These are phyloP conservation scores for Acephala macrosclerotiorum DNA, from an alignment of 2,329 filamentous ascomycete genomes.

Conservation along the genomic window DNA sequence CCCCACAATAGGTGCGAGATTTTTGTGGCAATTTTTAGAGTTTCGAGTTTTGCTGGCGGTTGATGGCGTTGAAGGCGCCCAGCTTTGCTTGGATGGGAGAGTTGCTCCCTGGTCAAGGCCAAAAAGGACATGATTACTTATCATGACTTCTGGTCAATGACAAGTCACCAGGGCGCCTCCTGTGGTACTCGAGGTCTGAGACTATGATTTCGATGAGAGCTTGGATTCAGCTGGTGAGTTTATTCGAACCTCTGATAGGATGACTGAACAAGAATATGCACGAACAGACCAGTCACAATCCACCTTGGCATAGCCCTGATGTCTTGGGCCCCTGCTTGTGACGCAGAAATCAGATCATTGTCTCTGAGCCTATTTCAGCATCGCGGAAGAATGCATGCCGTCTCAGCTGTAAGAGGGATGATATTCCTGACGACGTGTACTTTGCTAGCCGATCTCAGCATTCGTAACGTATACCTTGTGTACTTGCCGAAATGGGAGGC, in stretches of 20 bases:
- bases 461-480: background rate
- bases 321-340: background rate
- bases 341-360: background rate
- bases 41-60: background rate
- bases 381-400: background rate
- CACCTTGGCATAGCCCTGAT: background rate
- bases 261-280: no score
- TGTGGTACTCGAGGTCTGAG: background rate
- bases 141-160: no score
- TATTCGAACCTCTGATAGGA: no score
- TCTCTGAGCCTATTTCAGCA: background rate
- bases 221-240: no score
- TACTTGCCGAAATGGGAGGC: background rate
- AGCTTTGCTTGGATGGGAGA: background rate
- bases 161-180: background rate
- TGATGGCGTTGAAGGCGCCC: background rate
- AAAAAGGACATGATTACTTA: background rate
- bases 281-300: no score
- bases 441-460: background rate
- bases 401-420: background rate
- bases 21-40: background rate
- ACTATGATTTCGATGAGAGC: background rate
- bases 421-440: background rate
- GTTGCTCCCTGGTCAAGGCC: background rate
- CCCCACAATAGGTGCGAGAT: background rate